phyloP scores from a whole-genome alignment of 805 yeast species.

The Starmerella vaccinii region DNA sequence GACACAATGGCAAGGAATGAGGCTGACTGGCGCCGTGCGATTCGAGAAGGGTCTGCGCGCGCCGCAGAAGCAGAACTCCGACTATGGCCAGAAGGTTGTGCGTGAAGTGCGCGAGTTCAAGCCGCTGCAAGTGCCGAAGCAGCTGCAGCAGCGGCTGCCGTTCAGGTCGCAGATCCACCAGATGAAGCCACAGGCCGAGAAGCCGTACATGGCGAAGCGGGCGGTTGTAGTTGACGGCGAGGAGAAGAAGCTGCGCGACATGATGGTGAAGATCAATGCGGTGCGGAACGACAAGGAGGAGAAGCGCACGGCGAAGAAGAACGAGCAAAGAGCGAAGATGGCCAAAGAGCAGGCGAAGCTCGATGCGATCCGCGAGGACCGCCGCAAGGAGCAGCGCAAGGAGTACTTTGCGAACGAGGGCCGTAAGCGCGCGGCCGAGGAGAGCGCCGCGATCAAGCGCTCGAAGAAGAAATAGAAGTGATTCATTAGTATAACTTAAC shows the following conservation, averaged over 20 bases:
- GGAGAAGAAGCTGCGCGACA: slow-evolving; percentile 83
- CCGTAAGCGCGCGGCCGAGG: slow-evolving; percentile 24
- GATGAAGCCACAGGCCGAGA: slow-evolving; percentile 72
- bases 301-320: slow-evolving; percentile 62
- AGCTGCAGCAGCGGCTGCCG: slow-evolving; percentile 68
- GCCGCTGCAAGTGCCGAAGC: slow-evolving; percentile 74
- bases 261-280: slow-evolving; percentile 79
- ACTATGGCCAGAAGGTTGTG: slow-evolving; percentile 57
- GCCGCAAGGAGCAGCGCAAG: slow-evolving; percentile 75
- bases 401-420: slow-evolving; percentile 52
- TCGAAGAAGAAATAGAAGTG: slow-evolving; percentile 1
- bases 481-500: neutral
- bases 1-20: slow-evolving; percentile 90
- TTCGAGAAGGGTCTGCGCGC: slow-evolving; percentile 60
- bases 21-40: slow-evolving; percentile 87
- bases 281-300: slow-evolving; percentile 76
- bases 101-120: slow-evolving; percentile 78
- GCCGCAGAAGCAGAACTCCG: slow-evolving; percentile 45
- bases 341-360: slow-evolving; percentile 65
- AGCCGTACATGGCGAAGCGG: slow-evolving; percentile 74
- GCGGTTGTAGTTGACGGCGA: slow-evolving; percentile 90
- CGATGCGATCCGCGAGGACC: slow-evolving; percentile 59
- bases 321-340: slow-evolving; percentile 63
- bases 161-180: slow-evolving; percentile 82
- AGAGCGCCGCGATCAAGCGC: slow-evolving; percentile 14